These are phyloP conservation scores for Pholiota adiposa DNA, from an alignment of 1,284 basidiomycete genomes.

Conservation along the genomic window DNA sequence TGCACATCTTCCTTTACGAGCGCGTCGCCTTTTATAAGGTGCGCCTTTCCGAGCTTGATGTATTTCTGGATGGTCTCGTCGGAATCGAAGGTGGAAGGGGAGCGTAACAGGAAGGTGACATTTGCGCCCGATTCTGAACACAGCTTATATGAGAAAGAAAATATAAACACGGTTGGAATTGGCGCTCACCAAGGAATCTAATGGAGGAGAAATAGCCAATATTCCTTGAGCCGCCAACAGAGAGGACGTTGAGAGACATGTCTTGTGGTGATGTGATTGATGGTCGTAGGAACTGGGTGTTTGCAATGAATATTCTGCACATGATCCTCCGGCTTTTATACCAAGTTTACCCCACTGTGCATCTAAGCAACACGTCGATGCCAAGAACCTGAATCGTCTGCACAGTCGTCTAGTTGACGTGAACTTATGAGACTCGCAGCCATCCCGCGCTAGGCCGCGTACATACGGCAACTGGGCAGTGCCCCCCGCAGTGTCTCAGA, in stretches of 20 bases:
- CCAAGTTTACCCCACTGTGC: neutral
- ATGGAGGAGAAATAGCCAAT: slow-evolving; percentile 61
- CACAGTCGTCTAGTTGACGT: too few relatives aligned
- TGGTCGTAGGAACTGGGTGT: neutral
- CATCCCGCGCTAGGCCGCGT: too few relatives aligned
- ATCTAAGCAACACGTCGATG: neutral
- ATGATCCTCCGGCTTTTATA: neutral
- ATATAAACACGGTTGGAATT: neutral
- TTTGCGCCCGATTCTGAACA: slow-evolving; percentile 46
- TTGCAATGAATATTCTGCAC: neutral
- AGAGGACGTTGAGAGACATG: slow-evolving; percentile 36
- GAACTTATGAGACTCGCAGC: too few relatives aligned
- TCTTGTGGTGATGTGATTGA: neutral
- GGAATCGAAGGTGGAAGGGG: slow-evolving; percentile 45
- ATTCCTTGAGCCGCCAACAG: slow-evolving; percentile 67
- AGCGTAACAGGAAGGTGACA: slow-evolving; percentile 56
- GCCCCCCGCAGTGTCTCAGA: too few relatives aligned
- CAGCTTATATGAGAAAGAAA: neutral
- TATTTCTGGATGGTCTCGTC: slow-evolving; percentile 47
- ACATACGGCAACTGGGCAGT: too few relatives aligned
- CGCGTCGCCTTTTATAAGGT: slow-evolving; percentile 56
- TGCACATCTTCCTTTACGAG: slow-evolving; percentile 47
- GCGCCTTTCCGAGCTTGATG: slow-evolving; percentile 45
- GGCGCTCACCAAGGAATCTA: slow-evolving; percentile 50
- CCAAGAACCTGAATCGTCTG: too few relatives aligned